Conservation (phyloP, 176 grass and related monocot species). For the Zizania latifolia region DNA sequence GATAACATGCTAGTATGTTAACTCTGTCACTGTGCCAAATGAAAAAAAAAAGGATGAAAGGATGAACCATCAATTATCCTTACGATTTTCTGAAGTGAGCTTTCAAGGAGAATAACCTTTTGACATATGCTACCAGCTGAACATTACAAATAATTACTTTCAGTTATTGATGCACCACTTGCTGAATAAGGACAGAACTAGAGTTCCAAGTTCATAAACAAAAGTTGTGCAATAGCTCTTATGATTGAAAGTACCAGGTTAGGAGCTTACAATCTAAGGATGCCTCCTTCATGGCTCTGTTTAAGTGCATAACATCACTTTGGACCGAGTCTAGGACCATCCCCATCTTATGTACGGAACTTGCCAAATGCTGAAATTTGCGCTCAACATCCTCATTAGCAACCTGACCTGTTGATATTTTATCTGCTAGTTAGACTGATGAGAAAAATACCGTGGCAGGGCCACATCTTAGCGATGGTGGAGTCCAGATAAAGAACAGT, state of each 20-base stretch:
- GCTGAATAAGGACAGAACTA: neutral
- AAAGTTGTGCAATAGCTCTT: neutral
- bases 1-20: slow-evolving; percentile 7
- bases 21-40: neutral
- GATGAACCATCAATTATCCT: slow-evolving; percentile 19
- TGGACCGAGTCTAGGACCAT: slow-evolving; percentile 78
- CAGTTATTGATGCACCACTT: slow-evolving; percentile 8
- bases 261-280: slow-evolving; percentile 69
- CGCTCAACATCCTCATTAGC: slow-evolving; percentile 71
- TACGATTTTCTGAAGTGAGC: slow-evolving; percentile 77
- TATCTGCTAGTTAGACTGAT: neutral
- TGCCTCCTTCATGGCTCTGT: slow-evolving; percentile 83
- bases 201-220: slow-evolving; percentile 18
- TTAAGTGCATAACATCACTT: slow-evolving; percentile 77
- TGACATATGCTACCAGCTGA: slow-evolving; percentile 65
- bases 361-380: slow-evolving; percentile 73
- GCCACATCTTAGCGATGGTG: neutral
- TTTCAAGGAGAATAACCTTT: slow-evolving; percentile 58
- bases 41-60: neutral
- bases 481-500: neutral
- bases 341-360: slow-evolving; percentile 56
- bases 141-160: slow-evolving; percentile 19
- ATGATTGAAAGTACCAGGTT: neutral
- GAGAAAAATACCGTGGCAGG: slow-evolving; percentile 6
- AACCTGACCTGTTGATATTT: slow-evolving; percentile 50